Percentiles rank a stretch among this genome's conserved stretches.
Conservation (phyloP, 352 stramenopile species). For the Globisporangium orthogonon region DNA sequence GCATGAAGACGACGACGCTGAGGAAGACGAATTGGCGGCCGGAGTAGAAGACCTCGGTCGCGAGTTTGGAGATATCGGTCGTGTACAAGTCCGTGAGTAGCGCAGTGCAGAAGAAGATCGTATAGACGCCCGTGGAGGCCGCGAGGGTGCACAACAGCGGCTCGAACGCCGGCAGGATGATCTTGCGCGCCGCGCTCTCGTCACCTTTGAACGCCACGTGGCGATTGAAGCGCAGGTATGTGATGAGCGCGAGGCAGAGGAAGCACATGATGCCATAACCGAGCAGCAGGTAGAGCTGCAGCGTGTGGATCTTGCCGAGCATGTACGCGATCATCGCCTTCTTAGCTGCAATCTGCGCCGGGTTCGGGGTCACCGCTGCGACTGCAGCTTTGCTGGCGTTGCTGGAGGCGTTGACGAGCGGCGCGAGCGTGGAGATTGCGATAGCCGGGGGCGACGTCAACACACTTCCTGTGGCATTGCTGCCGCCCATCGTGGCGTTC, state of each 20-base stretch:
- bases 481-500: too few species aligned
- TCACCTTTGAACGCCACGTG: slow-evolving; percentile 29
- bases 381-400: too few species aligned
- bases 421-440: too few species aligned
- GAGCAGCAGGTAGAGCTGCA: background rate
- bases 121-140: slow-evolving; percentile 9
- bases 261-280: background rate
- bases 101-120: slow-evolving; percentile 4
- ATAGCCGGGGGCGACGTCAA: too few species aligned
- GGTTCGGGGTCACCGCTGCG: too few species aligned
- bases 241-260: slow-evolving; percentile 16
- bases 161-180: slow-evolving; percentile 57
- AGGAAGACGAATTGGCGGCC: slow-evolving; percentile 8
- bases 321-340: background rate
- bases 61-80: background rate
- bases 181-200: slow-evolving; percentile 31
- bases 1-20: slow-evolving; percentile 8
- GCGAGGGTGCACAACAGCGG: slow-evolving; percentile 36
- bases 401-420: too few species aligned
- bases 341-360: background rate
- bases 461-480: too few species aligned
- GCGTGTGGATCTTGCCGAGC: background rate
- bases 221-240: slow-evolving; percentile 41
- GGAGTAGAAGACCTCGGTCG: slow-evolving; percentile 26
- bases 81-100: slow-evolving; percentile 1